A percentile compares a stretch with the other conserved stretches of the same genome.
These are phyloP conservation scores for Mytilinidion resinicola DNA, from an alignment of 495 filamentous ascomycete genomes.

Conservation along the genomic window DNA sequence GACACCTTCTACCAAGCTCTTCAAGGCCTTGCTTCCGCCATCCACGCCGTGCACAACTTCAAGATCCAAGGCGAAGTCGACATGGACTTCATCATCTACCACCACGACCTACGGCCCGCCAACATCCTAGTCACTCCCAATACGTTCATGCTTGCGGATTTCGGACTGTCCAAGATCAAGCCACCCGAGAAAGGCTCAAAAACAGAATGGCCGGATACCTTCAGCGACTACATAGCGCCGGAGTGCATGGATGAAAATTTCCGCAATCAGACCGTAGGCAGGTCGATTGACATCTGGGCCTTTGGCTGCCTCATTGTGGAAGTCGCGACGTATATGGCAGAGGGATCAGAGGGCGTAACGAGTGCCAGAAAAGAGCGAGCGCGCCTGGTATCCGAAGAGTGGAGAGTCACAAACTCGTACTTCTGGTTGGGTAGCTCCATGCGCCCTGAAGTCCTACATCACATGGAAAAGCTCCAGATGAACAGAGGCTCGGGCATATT, in stretches of 20 bases:
- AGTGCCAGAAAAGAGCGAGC: too few species aligned
- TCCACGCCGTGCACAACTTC: background rate
- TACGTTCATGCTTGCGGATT: conserved; percentile 2
- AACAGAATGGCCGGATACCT: background rate
- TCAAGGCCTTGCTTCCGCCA: background rate
- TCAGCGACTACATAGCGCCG: background rate
- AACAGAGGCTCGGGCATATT: too few species aligned
- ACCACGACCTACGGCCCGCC: background rate
- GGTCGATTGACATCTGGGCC: background rate
- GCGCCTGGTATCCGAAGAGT: too few species aligned
- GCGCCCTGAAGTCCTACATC: too few species aligned
- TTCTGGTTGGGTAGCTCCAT: too few species aligned
- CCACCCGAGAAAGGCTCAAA: background rate
- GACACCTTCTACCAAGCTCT: too few species aligned
- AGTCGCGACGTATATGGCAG: too few species aligned
- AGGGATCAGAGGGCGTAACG: too few species aligned
- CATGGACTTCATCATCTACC: background rate
- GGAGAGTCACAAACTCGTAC: too few species aligned
- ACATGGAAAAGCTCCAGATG: too few species aligned
- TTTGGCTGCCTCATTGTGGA: conserved; percentile 5
- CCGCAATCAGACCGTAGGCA: background rate
- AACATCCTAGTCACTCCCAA: background rate
- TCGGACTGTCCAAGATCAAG: background rate
- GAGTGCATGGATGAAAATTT: background rate
- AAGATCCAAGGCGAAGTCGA: background rate